Conservation (phyloP, 257 asterid species). For the Capsicum baccatum region DNA sequence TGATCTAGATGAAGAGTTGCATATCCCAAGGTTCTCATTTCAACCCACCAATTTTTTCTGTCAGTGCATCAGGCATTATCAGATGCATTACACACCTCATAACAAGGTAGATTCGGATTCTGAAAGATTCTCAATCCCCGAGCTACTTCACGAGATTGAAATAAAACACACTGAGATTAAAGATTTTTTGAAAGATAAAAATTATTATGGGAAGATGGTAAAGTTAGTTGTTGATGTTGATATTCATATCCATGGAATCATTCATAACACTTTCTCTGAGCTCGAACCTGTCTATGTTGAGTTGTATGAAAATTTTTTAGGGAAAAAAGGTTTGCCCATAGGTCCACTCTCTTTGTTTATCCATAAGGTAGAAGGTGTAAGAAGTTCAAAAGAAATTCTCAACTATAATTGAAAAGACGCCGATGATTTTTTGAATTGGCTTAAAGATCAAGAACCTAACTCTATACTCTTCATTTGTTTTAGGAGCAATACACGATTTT, state of each 20-base stretch:
- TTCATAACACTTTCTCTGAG: background rate
- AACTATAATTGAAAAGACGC: background rate
- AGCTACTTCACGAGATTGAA: background rate
- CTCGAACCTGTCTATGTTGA: background rate
- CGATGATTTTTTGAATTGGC: background rate
- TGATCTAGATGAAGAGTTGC: background rate
- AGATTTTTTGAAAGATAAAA: background rate
- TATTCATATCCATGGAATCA: background rate
- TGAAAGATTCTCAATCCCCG: background rate
- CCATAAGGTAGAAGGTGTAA: background rate
- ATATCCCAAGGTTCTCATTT: background rate
- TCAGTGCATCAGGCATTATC: background rate
- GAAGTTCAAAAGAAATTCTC: background rate
- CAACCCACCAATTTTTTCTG: background rate
- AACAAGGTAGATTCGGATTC: background rate
- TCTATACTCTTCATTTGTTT: background rate
- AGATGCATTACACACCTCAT: background rate
- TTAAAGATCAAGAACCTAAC: background rate
- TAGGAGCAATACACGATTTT: background rate
- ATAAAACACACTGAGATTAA: background rate
- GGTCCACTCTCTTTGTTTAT: background rate
- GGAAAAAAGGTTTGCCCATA: background rate
- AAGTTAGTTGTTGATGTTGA: background rate
- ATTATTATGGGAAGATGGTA: background rate
- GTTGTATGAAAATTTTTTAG: background rate